Evolutionary conservation across 495 filamentous ascomycete genomes (phyloP).

Genomic region (Penicillium daleae): DNA sequence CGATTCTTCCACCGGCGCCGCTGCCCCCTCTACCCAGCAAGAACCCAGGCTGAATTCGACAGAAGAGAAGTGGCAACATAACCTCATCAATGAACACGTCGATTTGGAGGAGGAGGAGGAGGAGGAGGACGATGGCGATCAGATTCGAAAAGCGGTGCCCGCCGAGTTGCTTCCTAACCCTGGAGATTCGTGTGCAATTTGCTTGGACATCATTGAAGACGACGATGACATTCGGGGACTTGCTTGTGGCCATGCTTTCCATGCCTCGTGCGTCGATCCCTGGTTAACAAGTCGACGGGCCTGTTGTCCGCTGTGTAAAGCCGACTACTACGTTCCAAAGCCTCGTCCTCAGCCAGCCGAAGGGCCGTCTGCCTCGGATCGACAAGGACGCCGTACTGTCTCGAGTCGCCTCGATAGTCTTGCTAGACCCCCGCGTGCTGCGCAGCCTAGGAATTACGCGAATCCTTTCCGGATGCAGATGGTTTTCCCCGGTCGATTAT

Average conservation of each 20-base stretch:
- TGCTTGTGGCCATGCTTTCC: slow-evolving; percentile 95
- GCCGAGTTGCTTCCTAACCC: slow-evolving; percentile 80
- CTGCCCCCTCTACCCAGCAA: not conserved
- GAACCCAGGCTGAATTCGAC: slow-evolving; percentile 3
- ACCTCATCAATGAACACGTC: slow-evolving; percentile 18
- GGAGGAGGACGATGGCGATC: slow-evolving; percentile 82
- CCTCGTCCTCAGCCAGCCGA: slow-evolving; percentile 54
- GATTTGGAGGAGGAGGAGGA: slow-evolving; percentile 68
- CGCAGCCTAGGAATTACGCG: slow-evolving; percentile 14
- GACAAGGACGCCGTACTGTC: slow-evolving; percentile 20
- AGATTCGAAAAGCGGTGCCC: slow-evolving; percentile 79
- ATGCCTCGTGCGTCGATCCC: slow-evolving; percentile 90
- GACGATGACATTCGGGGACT: slow-evolving; percentile 94
- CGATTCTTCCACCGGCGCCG: slow-evolving; percentile 16
- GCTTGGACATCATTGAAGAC: slow-evolving; percentile 89
- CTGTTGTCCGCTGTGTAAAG: slow-evolving; percentile 96
- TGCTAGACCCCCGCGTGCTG: slow-evolving; percentile 25
- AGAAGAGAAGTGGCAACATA: slow-evolving; percentile 29
- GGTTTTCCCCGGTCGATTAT: slow-evolving; percentile 22
- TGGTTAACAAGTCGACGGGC: slow-evolving; percentile 93
- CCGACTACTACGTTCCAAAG: slow-evolving; percentile 93
- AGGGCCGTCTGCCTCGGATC: slow-evolving; percentile 17
- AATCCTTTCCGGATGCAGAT: slow-evolving; percentile 22
- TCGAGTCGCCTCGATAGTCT: slow-evolving; percentile 20
- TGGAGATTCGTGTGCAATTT: slow-evolving; percentile 97